Percentiles rank a stretch among this genome's conserved stretches.
These are phyloP conservation scores for Populus hybrid DNA, from an alignment of 441 rosid species.

Conservation along the genomic window DNA sequence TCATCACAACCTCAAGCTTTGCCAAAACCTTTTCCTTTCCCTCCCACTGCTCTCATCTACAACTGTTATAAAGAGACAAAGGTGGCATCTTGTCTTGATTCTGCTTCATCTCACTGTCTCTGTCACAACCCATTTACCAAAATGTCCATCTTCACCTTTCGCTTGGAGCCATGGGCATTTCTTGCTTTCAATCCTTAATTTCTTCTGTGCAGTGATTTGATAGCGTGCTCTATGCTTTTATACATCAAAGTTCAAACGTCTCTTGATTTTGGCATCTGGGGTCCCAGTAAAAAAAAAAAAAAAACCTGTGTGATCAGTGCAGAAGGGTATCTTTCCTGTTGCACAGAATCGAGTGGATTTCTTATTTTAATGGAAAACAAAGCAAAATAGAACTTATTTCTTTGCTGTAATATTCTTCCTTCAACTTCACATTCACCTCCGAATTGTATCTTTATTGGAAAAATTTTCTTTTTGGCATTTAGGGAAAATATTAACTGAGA, in stretches of 20 bases:
- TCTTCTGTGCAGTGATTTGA: background rate
- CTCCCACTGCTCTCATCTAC: background rate
- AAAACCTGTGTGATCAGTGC: no score
- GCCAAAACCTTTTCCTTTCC: background rate
- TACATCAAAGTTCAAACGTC: no score
- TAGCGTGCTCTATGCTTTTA: background rate
- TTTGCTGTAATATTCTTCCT: no score
- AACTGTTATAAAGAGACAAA: background rate
- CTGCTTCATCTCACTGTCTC: background rate
- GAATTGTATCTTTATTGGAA: background rate
- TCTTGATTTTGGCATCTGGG: no score
- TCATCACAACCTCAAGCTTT: background rate
- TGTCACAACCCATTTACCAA: background rate
- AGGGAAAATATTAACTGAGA: background rate
- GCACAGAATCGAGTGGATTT: no score
- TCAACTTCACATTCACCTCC: background rate
- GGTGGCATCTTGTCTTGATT: constrained; percentile 1
- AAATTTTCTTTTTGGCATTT: background rate
- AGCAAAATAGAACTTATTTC: no score
- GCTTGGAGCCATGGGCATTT: background rate
- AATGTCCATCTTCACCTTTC: background rate
- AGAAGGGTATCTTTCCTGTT: no score
- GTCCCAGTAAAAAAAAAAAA: no score
- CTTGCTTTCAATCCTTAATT: background rate
- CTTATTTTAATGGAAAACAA: no score